Conservation (phyloP, 352 stramenopile genomes). For the Globisporangium apiculatum region DNA sequence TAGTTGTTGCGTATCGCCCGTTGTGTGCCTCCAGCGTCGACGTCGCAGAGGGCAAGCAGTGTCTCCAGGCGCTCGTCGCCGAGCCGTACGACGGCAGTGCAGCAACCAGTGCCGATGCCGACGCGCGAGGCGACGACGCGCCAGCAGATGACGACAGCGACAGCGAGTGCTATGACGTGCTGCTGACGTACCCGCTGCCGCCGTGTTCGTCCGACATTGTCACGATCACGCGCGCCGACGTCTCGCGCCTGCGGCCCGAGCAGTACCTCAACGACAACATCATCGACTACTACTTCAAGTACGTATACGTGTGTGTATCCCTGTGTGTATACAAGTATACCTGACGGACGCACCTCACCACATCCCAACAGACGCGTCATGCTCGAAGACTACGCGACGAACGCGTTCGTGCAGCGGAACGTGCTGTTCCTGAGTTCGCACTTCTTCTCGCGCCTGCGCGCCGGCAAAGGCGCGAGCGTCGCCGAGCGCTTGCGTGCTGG, state of each 20-base stretch:
- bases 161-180: slow-evolving; percentile 20
- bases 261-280: slow-evolving; percentile 92
- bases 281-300: slow-evolving; percentile 91
- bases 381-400: slow-evolving; percentile 33
- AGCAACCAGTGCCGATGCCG: slow-evolving; percentile 4
- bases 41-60: neutral
- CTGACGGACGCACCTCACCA: too few relatives aligned
- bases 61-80: neutral
- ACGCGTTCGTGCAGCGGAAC: slow-evolving; percentile 48
- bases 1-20: neutral
- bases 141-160: slow-evolving; percentile 17
- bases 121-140: slow-evolving; percentile 28
- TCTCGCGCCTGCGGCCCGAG: slow-evolving; percentile 44
- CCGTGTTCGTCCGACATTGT: slow-evolving; percentile 69
- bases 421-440: slow-evolving; percentile 75
- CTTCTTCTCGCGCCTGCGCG: slow-evolving; percentile 62
- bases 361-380: slow-evolving; percentile 37
- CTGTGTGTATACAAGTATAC: too few relatives aligned
- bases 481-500: slow-evolving; percentile 39
- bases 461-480: slow-evolving; percentile 26
- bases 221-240: slow-evolving; percentile 59
- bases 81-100: slow-evolving; percentile 4
- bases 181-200: slow-evolving; percentile 67
- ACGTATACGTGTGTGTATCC: slow-evolving; percentile 9
- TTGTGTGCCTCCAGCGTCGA: neutral